These are phyloP conservation scores for Juncus inflexus DNA, from an alignment of 176 grass and related monocot genomes.

Conservation along the genomic window DNA sequence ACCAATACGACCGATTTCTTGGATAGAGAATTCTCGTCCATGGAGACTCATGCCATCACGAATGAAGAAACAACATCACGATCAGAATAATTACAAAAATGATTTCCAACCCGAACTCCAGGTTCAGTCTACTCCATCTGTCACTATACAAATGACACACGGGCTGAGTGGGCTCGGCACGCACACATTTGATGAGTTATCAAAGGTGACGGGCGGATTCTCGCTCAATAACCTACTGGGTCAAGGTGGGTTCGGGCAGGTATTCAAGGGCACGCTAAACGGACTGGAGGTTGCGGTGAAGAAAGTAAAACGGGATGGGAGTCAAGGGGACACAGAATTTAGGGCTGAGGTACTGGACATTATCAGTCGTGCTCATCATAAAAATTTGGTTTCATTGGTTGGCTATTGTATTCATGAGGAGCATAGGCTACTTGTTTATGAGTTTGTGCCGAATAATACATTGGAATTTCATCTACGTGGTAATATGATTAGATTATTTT, in stretches of 20 bases:
- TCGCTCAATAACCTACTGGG: slow-evolving; percentile 29
- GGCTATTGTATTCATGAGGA: slow-evolving; percentile 30
- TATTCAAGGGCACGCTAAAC: slow-evolving; percentile 35
- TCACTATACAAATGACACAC: no score
- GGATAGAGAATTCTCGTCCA: no score
- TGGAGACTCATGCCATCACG: no score
- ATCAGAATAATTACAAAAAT: no score
- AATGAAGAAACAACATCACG: no score
- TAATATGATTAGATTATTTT: neutral
- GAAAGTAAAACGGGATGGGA: slow-evolving; percentile 31
- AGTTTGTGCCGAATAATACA: slow-evolving; percentile 42
- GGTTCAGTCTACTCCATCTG: no score
- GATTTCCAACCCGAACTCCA: no score
- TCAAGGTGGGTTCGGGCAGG: slow-evolving; percentile 41
- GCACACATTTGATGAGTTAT: slow-evolving; percentile 37
- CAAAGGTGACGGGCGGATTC: slow-evolving; percentile 34
- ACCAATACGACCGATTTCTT: no score
- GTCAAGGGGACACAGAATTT: slow-evolving; percentile 48
- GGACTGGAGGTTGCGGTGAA: slow-evolving; percentile 34
- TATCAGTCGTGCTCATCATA: slow-evolving; percentile 40
- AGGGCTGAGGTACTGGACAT: slow-evolving; percentile 38
- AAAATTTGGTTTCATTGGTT: slow-evolving; percentile 31
- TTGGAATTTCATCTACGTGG: slow-evolving; percentile 37
- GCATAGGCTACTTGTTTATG: slow-evolving; percentile 43
- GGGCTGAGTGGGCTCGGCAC: neutral